Conservation (phyloP, 805 yeast species). For the Ogataea chonburiensis region DNA sequence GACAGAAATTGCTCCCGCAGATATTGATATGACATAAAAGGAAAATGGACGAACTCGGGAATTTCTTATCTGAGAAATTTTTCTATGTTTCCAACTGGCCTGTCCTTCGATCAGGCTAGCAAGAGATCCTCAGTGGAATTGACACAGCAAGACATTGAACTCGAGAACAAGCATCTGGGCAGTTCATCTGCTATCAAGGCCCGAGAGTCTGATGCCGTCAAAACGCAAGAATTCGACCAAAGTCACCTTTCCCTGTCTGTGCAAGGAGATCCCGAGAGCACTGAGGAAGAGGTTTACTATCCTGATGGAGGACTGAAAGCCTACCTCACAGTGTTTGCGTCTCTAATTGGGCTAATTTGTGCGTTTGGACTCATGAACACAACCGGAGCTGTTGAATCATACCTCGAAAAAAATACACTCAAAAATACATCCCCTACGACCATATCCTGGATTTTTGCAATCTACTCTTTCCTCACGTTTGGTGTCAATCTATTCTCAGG, state of each 20-base stretch:
- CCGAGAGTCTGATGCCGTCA: not conserved
- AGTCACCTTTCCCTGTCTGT: no score
- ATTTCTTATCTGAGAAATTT: slow-evolving; percentile 1
- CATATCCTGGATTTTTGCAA: slow-evolving; percentile 71
- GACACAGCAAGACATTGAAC: slow-evolving; percentile 3
- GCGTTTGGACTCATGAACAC: slow-evolving; percentile 67
- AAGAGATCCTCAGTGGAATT: slow-evolving; percentile 7
- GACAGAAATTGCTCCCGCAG: slow-evolving; percentile 4
- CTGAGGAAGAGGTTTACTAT: slow-evolving; percentile 25
- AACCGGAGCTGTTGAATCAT: slow-evolving; percentile 66
- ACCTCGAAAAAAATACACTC: slow-evolving; percentile 53
- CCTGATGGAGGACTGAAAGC: slow-evolving; percentile 65
- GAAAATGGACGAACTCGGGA: not conserved
- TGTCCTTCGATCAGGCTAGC: not conserved
- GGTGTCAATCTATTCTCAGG: slow-evolving; percentile 44
- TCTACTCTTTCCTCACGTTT: slow-evolving; percentile 44
- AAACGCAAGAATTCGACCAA: not conserved
- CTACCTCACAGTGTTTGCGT: slow-evolving; percentile 44
- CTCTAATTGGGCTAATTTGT: slow-evolving; percentile 55
- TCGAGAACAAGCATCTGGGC: slow-evolving; percentile 8
- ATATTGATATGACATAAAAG: slow-evolving; percentile 9
- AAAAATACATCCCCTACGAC: slow-evolving; percentile 42
- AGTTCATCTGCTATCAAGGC: slow-evolving; percentile 6
- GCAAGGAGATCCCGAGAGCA: no score
- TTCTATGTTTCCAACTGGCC: slow-evolving; percentile 7